phyloP scores from a whole-genome alignment of 2,329 filamentous ascomycete genomes.

The Zelopaecilomyces penicillatus region DNA sequence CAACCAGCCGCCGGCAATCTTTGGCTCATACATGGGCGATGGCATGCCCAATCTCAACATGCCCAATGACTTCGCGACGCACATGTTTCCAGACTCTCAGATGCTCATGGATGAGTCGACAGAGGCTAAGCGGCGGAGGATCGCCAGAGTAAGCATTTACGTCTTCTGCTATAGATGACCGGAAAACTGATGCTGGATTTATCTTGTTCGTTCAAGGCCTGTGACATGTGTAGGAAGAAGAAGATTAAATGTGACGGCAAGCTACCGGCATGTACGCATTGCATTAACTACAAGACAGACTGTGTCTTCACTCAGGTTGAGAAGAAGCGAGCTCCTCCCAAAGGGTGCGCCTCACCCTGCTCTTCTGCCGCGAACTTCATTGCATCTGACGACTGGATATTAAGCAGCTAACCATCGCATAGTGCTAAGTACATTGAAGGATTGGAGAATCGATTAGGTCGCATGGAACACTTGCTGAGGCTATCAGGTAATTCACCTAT shows the following conservation, averaged over 20 bases:
- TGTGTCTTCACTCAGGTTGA: slow-evolving; percentile 97
- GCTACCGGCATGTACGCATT: slow-evolving; percentile 89
- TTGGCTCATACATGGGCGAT: slow-evolving; percentile 53
- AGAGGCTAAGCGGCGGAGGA: slow-evolving; percentile 81
- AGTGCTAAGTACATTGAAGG: slow-evolving; percentile 98
- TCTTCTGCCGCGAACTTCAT: background rate
- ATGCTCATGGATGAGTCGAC: slow-evolving; percentile 56
- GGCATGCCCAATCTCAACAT: slow-evolving; percentile 46
- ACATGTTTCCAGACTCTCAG: slow-evolving; percentile 51
- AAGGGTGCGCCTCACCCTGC: slow-evolving; percentile 57
- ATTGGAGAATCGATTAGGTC: slow-evolving; percentile 84
- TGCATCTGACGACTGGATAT: background rate
- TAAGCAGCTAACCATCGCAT: slow-evolving; percentile 11
- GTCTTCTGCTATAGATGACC: no score
- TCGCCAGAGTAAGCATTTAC: slow-evolving; percentile 61
- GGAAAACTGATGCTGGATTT: background rate
- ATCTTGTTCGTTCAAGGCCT: slow-evolving; percentile 49
- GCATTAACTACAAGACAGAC: slow-evolving; percentile 95
- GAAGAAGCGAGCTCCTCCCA: slow-evolving; percentile 95
- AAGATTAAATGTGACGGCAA: slow-evolving; percentile 98
- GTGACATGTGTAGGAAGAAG: slow-evolving; percentile 93
- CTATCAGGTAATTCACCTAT: slow-evolving; percentile 53
- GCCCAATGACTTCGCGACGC: slow-evolving; percentile 48
- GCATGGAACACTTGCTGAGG: slow-evolving; percentile 87
- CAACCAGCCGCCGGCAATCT: slow-evolving; percentile 62